Evolutionary conservation across 352 stramenopile genomes (phyloP).

Genomic region (Phytophthora kernoviae): DNA sequence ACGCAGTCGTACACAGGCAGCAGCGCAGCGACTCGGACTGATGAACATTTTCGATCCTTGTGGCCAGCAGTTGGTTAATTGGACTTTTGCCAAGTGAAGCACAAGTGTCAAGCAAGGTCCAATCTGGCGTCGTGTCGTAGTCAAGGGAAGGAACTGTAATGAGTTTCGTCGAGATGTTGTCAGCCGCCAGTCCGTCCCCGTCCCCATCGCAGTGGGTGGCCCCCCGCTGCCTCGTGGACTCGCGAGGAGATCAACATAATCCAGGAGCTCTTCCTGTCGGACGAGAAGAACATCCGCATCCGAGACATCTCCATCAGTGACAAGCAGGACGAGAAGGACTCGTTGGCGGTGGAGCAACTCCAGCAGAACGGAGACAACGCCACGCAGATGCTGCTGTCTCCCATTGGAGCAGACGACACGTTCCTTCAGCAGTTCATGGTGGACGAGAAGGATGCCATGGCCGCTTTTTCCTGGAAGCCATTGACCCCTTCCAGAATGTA

Average conservation of each 20-base stretch:
- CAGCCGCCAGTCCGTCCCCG: constrained; percentile 12
- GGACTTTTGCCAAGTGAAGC: constrained; percentile 30
- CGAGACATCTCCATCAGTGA: constrained; percentile 46
- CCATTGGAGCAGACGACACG: constrained; percentile 54
- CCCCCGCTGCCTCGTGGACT: constrained; percentile 42
- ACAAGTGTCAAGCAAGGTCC: constrained; percentile 21
- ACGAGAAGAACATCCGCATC: constrained; percentile 50
- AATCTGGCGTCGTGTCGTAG: constrained; percentile 13
- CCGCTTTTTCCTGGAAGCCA: constrained; percentile 63
- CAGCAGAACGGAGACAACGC: constrained; percentile 34
- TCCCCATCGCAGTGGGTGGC: constrained; percentile 28
- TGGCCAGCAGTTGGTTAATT: constrained; percentile 17
- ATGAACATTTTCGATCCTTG: neutral
- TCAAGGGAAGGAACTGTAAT: constrained; percentile 13
- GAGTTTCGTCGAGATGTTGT: constrained; percentile 35
- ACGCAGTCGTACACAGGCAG: neutral
- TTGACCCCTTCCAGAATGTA: constrained; percentile 59
- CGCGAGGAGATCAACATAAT: constrained; percentile 62
- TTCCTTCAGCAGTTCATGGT: constrained; percentile 49
- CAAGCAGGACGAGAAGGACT: constrained; percentile 21
- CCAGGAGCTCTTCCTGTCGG: constrained; percentile 54
- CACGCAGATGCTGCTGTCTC: constrained; percentile 64
- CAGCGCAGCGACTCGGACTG: neutral
- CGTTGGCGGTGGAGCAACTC: constrained; percentile 17
- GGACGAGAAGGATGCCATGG: constrained; percentile 69